phyloP scores from a whole-genome alignment of 441 rosid species.

The Pelargonium cotyledonis region DNA sequence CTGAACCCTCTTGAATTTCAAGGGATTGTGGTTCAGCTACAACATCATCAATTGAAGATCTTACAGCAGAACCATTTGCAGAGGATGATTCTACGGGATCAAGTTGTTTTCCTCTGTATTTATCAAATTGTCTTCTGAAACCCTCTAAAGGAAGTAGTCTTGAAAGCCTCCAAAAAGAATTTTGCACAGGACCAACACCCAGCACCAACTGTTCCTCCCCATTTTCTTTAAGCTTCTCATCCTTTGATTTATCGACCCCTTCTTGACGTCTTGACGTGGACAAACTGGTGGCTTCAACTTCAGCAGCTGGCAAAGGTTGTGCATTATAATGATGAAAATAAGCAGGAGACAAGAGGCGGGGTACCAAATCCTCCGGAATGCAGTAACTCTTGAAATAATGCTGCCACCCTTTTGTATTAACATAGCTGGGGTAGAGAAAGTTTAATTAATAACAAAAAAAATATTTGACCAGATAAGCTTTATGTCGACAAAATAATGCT shows the following conservation, averaged over 20 bases:
- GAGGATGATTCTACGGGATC: constrained; percentile 37
- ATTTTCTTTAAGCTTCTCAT: constrained; percentile 43
- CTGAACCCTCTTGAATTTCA: constrained; percentile 93
- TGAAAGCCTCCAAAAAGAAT: constrained; percentile 91
- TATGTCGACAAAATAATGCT: constrained; percentile 7
- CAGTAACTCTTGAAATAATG: constrained; percentile 90
- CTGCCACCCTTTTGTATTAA: constrained; percentile 88
- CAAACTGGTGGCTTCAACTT: constrained; percentile 34
- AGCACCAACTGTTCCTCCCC: constrained; percentile 74
- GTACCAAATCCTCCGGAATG: constrained; percentile 95
- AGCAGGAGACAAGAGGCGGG: constrained; percentile 93
- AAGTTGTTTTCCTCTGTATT: constrained; percentile 48
- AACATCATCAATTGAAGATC: constrained; percentile 53
- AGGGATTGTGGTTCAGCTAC: constrained; percentile 72
- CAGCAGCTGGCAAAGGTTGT: constrained; percentile 48
- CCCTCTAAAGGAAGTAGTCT: constrained; percentile 83
- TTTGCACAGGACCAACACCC: constrained; percentile 93
- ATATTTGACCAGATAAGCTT: constrained; percentile 8
- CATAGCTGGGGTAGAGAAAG: constrained; percentile 47
- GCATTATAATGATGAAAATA: constrained; percentile 91
- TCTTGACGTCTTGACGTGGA: constrained; percentile 32
- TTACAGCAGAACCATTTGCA: constrained; percentile 32
- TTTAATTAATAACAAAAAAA: neutral
- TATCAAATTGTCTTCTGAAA: constrained; percentile 52
- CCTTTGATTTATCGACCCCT: constrained; percentile 36